phyloP scores from a whole-genome alignment of 139 green algal species.

The Chloropicon primus region DNA sequence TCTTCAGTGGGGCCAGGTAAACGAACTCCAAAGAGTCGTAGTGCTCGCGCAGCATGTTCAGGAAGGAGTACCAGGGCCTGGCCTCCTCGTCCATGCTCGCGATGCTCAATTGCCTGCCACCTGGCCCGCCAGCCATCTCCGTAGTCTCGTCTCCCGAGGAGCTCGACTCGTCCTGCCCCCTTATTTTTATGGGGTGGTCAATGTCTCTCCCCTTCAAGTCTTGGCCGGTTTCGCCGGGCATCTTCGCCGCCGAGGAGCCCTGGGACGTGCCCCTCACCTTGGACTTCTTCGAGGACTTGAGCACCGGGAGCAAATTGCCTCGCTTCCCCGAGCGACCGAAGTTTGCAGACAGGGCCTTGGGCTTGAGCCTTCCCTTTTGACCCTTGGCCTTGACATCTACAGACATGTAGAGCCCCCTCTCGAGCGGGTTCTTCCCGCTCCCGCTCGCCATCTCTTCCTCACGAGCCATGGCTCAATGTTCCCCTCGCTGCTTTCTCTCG shows the following conservation, averaged over 20 bases:
- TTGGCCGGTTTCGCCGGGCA: no score
- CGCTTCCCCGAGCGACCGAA: background rate
- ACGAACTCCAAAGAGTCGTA: constrained; percentile 16
- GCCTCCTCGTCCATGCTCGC: background rate
- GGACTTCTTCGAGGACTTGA: background rate
- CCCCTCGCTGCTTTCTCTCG: no score
- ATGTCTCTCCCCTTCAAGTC: background rate
- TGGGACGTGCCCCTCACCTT: background rate
- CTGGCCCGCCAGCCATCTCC: background rate
- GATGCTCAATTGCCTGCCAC: background rate
- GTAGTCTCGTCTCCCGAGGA: background rate
- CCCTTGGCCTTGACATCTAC: background rate
- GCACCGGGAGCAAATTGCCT: background rate
- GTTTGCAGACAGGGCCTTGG: background rate
- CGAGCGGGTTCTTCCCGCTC: background rate
- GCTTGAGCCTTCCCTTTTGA: background rate
- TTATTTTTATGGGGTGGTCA: background rate
- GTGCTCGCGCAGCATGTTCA: constrained; percentile 11
- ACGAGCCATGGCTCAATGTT: background rate
- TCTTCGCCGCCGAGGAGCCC: background rate
- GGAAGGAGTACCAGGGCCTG: background rate
- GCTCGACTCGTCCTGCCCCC: background rate
- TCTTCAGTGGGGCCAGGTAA: constrained; percentile 21
- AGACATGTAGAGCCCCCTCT: background rate
- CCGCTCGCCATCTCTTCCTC: no score